These are phyloP conservation scores for Avicennia marina DNA, from an alignment of 257 asterid genomes.

Conservation along the genomic window DNA sequence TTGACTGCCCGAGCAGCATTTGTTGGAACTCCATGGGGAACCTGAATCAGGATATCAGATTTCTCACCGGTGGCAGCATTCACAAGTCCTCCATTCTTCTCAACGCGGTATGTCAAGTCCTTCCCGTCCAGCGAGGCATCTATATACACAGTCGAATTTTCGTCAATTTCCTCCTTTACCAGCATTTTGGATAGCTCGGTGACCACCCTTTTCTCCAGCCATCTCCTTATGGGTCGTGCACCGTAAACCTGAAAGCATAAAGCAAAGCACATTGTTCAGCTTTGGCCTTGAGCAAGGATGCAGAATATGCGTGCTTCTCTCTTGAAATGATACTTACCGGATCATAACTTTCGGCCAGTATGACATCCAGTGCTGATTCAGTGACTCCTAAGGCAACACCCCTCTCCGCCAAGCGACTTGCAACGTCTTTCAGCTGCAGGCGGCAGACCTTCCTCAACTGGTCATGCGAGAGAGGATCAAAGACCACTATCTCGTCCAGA, in stretches of 20 bases:
- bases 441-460: constrained; percentile 81
- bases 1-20: constrained; percentile 76
- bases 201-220: constrained; percentile 90
- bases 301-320: background rate
- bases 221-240: constrained; percentile 85
- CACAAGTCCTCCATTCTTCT: constrained; percentile 82
- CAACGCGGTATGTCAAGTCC: constrained; percentile 50
- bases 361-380: constrained; percentile 69
- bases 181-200: constrained; percentile 85
- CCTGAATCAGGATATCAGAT: constrained; percentile 68
- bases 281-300: background rate
- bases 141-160: constrained; percentile 69
- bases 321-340: constrained; percentile 45
- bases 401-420: constrained; percentile 74
- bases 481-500: constrained; percentile 82
- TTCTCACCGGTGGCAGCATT: constrained; percentile 67
- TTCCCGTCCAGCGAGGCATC: constrained; percentile 46
- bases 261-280: background rate
- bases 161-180: constrained; percentile 73
- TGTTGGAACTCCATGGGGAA: constrained; percentile 32
- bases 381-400: constrained; percentile 83
- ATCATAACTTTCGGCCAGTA: constrained; percentile 69
- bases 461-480: constrained; percentile 83
- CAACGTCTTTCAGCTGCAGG: constrained; percentile 75
- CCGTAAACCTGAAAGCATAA: constrained; percentile 51